These are phyloP conservation scores for Macrotyloma uniflorum DNA, from an alignment of 306 rosid species.

Conservation along the genomic window DNA sequence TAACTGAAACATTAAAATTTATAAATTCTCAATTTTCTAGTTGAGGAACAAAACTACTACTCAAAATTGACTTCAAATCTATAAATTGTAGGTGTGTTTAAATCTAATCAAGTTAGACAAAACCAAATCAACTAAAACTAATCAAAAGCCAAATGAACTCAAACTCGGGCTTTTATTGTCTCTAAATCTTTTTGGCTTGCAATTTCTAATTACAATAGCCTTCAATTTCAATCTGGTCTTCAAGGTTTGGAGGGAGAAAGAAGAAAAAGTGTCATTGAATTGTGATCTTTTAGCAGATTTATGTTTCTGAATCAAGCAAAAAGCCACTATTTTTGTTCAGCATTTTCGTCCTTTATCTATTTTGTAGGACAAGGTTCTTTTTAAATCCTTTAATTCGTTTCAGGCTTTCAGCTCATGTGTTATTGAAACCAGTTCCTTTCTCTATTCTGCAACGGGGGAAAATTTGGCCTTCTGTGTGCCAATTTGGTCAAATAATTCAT, in stretches of 20 bases:
- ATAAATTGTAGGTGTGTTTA: not conserved
- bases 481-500: not conserved
- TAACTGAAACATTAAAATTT: slow-evolving; percentile 6
- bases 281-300: not conserved
- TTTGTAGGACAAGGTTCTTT: not conserved
- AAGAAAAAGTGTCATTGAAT: not conserved
- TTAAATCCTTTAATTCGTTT: not conserved
- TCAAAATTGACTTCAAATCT: slow-evolving; percentile 15
- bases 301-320: not conserved
- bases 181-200: slow-evolving; percentile 15
- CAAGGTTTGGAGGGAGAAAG: not conserved
- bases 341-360: not conserved
- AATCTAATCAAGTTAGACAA: slow-evolving; percentile 11
- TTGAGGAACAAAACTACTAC: not conserved
- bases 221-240: not conserved
- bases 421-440: slow-evolving; percentile 8
- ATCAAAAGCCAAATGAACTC: not conserved
- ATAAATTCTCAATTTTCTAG: slow-evolving; percentile 25
- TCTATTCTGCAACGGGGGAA: not conserved
- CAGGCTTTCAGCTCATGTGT: not conserved
- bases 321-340: not conserved
- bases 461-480: not conserved
- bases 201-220: not conserved
- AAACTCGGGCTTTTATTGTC: not conserved
- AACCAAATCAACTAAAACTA: slow-evolving; percentile 31